phyloP scores from a whole-genome alignment of 352 stramenopile species.

The Pythium folliculosum region DNA sequence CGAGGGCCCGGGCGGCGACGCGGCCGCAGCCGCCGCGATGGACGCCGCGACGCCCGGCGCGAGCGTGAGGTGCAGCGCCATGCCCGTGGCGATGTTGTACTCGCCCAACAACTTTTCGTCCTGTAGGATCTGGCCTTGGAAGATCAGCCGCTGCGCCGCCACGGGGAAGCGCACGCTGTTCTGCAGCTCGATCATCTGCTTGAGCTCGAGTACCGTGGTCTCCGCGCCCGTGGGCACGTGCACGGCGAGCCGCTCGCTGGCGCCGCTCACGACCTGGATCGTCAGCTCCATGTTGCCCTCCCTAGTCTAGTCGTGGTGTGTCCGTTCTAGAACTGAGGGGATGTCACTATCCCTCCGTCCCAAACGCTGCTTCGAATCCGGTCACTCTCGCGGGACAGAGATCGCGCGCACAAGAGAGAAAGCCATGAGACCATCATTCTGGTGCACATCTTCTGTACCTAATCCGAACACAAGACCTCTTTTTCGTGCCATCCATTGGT shows the following conservation, averaged over 20 bases:
- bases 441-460: not conserved
- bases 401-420: not conserved
- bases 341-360: not conserved
- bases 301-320: no score
- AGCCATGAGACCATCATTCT: slow-evolving; percentile 13
- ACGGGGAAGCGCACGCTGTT: slow-evolving; percentile 59
- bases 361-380: slow-evolving; percentile 1
- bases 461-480: not conserved
- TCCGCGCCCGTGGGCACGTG: slow-evolving; percentile 39
- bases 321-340: slow-evolving; percentile 15
- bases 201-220: slow-evolving; percentile 62
- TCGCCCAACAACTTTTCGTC: slow-evolving; percentile 64
- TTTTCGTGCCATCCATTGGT: not conserved
- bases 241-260: slow-evolving; percentile 57
- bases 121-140: slow-evolving; percentile 85
- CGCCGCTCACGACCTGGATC: slow-evolving; percentile 71
- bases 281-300: slow-evolving; percentile 45
- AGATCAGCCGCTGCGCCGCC: slow-evolving; percentile 79
- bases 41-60: slow-evolving; percentile 34
- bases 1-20: slow-evolving; percentile 14
- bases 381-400: slow-evolving; percentile 7
- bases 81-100: slow-evolving; percentile 63
- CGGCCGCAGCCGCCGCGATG: slow-evolving; percentile 12
- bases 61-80: slow-evolving; percentile 76
- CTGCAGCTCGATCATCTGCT: slow-evolving; percentile 63